phyloP scores from a whole-genome alignment of 2,329 filamentous ascomycete genomes.

The Raffaelea ambrosiae region DNA sequence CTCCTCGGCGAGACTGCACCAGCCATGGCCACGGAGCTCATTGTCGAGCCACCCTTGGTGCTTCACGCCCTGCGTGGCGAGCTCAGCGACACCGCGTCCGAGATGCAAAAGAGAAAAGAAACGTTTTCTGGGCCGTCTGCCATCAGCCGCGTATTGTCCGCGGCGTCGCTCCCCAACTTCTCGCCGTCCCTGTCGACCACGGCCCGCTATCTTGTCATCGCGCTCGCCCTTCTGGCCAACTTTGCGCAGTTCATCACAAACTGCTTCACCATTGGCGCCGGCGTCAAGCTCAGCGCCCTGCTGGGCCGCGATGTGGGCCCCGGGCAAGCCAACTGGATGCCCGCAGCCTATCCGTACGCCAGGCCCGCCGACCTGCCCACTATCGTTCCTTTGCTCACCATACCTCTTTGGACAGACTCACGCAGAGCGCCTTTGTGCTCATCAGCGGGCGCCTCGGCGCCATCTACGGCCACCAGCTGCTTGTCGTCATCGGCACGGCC shows the following conservation, averaged over 20 bases:
- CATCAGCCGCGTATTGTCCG: no score
- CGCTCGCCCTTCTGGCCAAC: no score
- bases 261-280: slow-evolving; percentile 20
- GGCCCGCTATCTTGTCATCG: no score
- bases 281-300: slow-evolving; percentile 18
- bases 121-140: no score
- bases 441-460: slow-evolving; percentile 42
- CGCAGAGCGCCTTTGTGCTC: slow-evolving; percentile 44
- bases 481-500: slow-evolving; percentile 33
- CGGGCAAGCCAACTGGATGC: slow-evolving; percentile 29
- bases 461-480: slow-evolving; percentile 41
- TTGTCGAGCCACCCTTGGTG: no score
- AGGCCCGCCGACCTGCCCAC: not conserved
- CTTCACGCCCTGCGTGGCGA: no score
- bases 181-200: no score
- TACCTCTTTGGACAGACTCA: slow-evolving; percentile 30
- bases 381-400: not conserved
- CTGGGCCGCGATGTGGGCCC: slow-evolving; percentile 20
- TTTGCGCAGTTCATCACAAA: slow-evolving; percentile 22
- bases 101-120: no score
- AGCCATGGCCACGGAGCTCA: no score
- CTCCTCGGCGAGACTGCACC: no score
- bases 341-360: slow-evolving; percentile 27
- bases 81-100: no score
- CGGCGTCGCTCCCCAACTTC: no score